Evolutionary conservation across 2,329 filamentous ascomycete species (phyloP), one percentile per base, ranked within the genome.

Genomic region (Trichoderma endophyticum): DNA sequence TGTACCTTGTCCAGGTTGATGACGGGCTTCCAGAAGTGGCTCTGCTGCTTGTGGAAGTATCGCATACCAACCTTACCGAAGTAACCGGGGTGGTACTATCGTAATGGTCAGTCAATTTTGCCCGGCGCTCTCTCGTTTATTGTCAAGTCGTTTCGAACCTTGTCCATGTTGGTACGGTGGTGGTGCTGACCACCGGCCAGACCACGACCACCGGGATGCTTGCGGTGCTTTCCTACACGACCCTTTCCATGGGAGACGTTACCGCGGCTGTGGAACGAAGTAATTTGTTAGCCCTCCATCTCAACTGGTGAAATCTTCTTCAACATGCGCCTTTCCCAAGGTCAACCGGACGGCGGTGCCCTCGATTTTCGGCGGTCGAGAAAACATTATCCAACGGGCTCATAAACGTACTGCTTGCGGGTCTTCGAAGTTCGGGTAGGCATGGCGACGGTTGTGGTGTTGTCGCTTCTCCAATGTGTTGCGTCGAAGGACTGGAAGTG

Each of bases 151-250:
- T 93, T 67, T 67, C 92, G 81, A 94, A 87, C 87, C 93, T 95
- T 84, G 92, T 95, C 82, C 93, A 84, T 82, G 81, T 84, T 84
- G 81, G 82, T 84, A 73, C 82, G 82, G 82, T 83, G 82, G 80
- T 99, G 96, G 89, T 99, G 96, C 88, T 98, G 94, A 90, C 95
- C 95, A 97, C 96, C 95, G 84, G 96, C 96, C 87, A 92, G 88
- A 91, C 90, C 90, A 93, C 93, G 88, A 89, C 90, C 90, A 91
- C 90, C 90, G 79, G 89, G 90, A 80, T 92, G 90, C 92, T 99
- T 98, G 84, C 96, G 90, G 92, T 98, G 95, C 93, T 98, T 98
- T 85, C 96, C 96, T 84, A 98, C 86, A 91, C 95, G 95, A 89
- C 96, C 95, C 86, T 98, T 91, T 90, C 96, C 96, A 90, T 94